Evolutionary conservation across 2,329 filamentous ascomycete species (phyloP).

Genomic region (Aureobasidium musti): DNA sequence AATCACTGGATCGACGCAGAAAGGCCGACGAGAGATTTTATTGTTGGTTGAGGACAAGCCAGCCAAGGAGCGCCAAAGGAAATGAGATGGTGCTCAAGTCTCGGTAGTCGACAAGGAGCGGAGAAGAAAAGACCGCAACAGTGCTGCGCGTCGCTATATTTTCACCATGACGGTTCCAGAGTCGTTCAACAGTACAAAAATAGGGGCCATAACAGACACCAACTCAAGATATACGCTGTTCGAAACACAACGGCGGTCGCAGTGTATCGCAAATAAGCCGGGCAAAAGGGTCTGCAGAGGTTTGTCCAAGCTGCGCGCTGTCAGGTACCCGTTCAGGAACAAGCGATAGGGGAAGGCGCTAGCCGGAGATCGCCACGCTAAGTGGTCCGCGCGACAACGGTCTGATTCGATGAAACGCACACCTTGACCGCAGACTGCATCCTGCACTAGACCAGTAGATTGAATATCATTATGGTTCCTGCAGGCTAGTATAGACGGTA

Average conservation of each 20-base stretch:
- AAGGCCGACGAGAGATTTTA: conserved; percentile 21
- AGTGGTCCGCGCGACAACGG: conserved; percentile 22
- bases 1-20: conserved; percentile 24
- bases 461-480: conserved; percentile 24
- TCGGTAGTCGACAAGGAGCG: not conserved
- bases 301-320: conserved; percentile 15
- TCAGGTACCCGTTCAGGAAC: conserved; percentile 27
- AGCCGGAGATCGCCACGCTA: conserved; percentile 26
- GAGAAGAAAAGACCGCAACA: not conserved
- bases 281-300: conserved; percentile 14
- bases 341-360: conserved; percentile 26
- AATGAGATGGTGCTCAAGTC: conserved; percentile 18
- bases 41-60: conserved; percentile 23
- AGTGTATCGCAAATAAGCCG: conserved; percentile 22
- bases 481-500: conserved; percentile 24
- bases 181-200: not conserved
- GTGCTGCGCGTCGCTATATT: not conserved
- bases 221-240: not conserved
- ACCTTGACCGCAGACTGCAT: conserved; percentile 26
- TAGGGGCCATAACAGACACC: not conserved
- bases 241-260: conserved; percentile 25
- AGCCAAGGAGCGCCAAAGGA: conserved; percentile 28
- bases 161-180: not conserved
- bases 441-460: conserved; percentile 20
- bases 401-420: conserved; percentile 27